Conservation (phyloP, 2,329 filamentous ascomycete genomes). For the Alternaria sp. region DNA sequence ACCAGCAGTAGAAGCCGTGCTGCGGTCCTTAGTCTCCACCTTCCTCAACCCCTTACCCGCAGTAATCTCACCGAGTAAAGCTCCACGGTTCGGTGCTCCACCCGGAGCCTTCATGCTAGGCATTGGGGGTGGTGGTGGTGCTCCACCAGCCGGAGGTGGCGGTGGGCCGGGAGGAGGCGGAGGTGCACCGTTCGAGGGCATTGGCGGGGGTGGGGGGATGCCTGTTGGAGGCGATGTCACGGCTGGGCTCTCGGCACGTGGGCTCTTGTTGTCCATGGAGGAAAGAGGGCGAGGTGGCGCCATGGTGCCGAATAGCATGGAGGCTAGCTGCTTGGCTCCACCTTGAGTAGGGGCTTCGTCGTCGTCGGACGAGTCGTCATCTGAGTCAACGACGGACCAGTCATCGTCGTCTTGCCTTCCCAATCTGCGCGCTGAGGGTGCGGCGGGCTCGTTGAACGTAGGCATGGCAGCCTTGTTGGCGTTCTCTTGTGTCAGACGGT, state of each 20-base stretch:
- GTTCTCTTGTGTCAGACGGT: constrained; percentile 75
- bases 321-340: constrained; percentile 89
- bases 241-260: constrained; percentile 52
- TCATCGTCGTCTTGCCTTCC: constrained; percentile 71
- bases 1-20: constrained; percentile 73
- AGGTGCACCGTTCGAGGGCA: constrained; percentile 52
- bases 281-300: constrained; percentile 87
- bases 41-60: constrained; percentile 81
- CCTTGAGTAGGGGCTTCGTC: constrained; percentile 79
- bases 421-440: constrained; percentile 60
- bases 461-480: constrained; percentile 54
- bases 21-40: constrained; percentile 88
- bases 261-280: constrained; percentile 74
- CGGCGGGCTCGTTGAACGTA: constrained; percentile 53
- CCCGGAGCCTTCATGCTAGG: constrained; percentile 44
- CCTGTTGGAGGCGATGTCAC: constrained; percentile 50
- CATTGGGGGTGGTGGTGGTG: constrained; percentile 52
- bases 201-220: constrained; percentile 59
- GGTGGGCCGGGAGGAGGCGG: constrained; percentile 59
- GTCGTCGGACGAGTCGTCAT: constrained; percentile 71
- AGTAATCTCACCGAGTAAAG: constrained; percentile 83
- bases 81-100: constrained; percentile 53
- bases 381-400: constrained; percentile 81
- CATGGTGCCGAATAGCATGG: constrained; percentile 96
- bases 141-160: constrained; percentile 47